phyloP scores from a whole-genome alignment of 2,329 filamentous ascomycete genomes.

The Penicillium paneum region DNA sequence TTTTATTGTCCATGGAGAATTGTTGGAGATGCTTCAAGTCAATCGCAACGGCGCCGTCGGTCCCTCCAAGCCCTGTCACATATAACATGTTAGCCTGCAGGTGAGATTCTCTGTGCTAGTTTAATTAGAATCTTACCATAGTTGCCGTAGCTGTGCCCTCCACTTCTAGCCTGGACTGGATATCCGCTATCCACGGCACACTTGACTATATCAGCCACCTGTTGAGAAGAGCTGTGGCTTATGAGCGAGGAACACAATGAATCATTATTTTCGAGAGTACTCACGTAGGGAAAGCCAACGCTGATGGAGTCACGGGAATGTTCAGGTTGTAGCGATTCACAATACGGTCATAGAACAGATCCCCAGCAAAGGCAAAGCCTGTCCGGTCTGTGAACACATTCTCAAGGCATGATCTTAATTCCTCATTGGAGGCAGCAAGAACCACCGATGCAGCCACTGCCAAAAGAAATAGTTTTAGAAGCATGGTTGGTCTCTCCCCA shows the following conservation, averaged over 20 bases:
- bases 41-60: conserved; percentile 30
- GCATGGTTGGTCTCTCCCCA: not conserved
- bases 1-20: conserved; percentile 33
- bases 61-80: conserved; percentile 15
- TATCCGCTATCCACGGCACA: conserved; percentile 45
- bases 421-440: not conserved
- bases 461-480: not conserved
- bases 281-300: not conserved
- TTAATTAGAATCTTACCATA: conserved; percentile 33
- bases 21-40: conserved; percentile 32
- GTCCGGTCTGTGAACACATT: not conserved
- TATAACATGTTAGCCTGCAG: not conserved
- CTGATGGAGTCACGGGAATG: not conserved
- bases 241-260: not conserved
- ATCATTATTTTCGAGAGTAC: not conserved
- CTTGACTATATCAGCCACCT: conserved; percentile 47
- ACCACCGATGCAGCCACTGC: not conserved
- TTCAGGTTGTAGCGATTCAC: not conserved
- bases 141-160: conserved; percentile 56
- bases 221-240: conserved; percentile 15
- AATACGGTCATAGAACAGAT: not conserved
- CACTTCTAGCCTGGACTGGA: conserved; percentile 52
- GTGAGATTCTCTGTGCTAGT: rapidly evolving
- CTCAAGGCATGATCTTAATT: not conserved
- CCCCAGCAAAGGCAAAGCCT: not conserved